A percentile compares a stretch with the other conserved stretches of the same genome.
Evolutionary conservation across 345 rosid species (phyloP).

Genomic region (Litchi chinensis): DNA sequence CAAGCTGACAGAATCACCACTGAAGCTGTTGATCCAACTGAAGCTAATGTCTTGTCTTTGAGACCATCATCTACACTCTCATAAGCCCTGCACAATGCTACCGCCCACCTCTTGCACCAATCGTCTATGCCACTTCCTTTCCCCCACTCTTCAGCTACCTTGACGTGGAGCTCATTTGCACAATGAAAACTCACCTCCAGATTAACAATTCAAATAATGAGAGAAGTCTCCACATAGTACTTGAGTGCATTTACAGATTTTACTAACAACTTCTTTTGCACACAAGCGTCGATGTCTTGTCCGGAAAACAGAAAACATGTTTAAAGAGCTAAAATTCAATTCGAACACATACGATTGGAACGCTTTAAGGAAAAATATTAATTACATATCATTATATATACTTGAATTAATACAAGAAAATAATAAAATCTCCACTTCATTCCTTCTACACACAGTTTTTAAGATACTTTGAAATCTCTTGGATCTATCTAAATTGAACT

Average conservation of each 20-base stretch:
- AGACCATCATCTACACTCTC: constrained; percentile 17
- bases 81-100: constrained; percentile 13
- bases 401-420: no score
- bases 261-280: not conserved
- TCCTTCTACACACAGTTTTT: no score
- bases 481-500: no score
- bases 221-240: not conserved
- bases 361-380: not conserved
- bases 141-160: constrained; percentile 15
- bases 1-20: constrained; percentile 22
- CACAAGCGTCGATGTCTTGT: not conserved
- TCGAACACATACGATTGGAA: not conserved
- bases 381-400: no score
- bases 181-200: constrained; percentile 13
- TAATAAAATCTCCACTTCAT: no score
- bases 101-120: constrained; percentile 24
- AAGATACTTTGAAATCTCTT: no score
- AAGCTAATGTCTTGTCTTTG: constrained; percentile 3
- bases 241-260: not conserved
- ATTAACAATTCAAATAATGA: constrained; percentile 13
- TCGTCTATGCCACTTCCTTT: constrained; percentile 4
- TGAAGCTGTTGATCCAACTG: constrained; percentile 21
- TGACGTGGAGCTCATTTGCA: not conserved
- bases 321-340: not conserved
- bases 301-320: not conserved